Percentiles rank a stretch among this genome's conserved stretches.
phyloP scores from a whole-genome alignment of 108 stramenopile species.

The Aurantiochytrium sp. region DNA sequence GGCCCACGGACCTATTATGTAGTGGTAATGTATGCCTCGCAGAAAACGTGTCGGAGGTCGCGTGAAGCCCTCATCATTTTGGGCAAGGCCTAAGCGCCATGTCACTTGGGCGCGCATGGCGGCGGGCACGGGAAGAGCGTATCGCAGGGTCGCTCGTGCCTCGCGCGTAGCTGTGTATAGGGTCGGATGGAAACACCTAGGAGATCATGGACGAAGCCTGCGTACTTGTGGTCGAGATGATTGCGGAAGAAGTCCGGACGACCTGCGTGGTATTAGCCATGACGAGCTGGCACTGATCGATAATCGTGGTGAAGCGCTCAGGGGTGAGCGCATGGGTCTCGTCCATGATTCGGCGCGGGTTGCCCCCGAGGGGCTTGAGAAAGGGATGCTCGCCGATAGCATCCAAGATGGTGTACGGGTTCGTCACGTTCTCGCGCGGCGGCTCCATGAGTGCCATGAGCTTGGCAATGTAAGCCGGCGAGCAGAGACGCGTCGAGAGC shows the following conservation, averaged over 20 bases:
- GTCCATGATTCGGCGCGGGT: neutral
- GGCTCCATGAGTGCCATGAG: neutral
- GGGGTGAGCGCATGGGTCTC: neutral
- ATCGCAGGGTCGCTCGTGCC: no score
- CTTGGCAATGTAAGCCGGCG: neutral
- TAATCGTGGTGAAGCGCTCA: neutral
- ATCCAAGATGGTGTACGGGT: neutral
- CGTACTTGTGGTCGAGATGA: neutral
- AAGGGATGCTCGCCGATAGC: slow-evolving; percentile 5
- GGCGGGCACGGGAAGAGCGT: no score
- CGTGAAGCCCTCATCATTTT: no score
- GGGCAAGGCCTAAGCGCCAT: no score
- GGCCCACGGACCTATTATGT: no score
- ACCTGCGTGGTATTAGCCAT: neutral
- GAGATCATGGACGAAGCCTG: neutral
- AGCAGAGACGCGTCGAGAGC: neutral
- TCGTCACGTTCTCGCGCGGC: neutral
- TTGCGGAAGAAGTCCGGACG: neutral
- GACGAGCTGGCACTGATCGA: neutral
- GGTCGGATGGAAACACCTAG: no score
- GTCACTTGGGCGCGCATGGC: no score
- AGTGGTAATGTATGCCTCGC: no score
- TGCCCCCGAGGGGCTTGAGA: neutral
- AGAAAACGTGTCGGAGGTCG: no score
- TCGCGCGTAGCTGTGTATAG: no score